These are phyloP conservation scores for Scedosporium boydii DNA, from an alignment of 2,329 filamentous ascomycete genomes.

Conservation along the genomic window DNA sequence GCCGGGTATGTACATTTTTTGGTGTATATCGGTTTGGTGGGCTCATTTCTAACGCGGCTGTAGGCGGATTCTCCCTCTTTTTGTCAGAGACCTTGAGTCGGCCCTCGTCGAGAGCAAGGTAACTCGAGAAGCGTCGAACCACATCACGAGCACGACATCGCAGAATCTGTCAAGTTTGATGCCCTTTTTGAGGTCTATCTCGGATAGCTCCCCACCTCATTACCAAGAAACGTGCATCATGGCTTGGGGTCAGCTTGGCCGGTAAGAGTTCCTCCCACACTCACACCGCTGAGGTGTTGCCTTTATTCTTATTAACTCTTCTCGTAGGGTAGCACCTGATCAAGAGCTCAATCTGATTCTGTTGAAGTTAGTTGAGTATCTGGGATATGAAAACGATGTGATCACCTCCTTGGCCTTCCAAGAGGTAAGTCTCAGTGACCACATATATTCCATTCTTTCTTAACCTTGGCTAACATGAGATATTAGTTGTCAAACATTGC, in stretches of 20 bases:
- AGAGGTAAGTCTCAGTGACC: slow-evolving; percentile 44
- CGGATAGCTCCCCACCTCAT: slow-evolving; percentile 55
- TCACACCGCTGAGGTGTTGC: not conserved
- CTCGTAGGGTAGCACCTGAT: slow-evolving; percentile 56
- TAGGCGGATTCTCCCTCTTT: slow-evolving; percentile 56
- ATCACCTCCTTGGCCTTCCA: slow-evolving; percentile 75
- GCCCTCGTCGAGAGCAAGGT: slow-evolving; percentile 11
- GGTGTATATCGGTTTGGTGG: not conserved
- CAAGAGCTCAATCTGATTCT: slow-evolving; percentile 82
- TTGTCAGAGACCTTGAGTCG: slow-evolving; percentile 34
- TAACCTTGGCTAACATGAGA: not conserved
- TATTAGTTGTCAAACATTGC: slow-evolving; percentile 49
- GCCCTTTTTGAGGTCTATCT: slow-evolving; percentile 61
- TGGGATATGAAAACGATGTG: slow-evolving; percentile 74
- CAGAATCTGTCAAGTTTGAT: slow-evolving; percentile 39
- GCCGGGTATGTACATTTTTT: slow-evolving; percentile 48
- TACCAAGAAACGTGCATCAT: slow-evolving; percentile 78
- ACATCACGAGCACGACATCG: slow-evolving; percentile 11
- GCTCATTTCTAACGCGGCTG: slow-evolving; percentile 11
- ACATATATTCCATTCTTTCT: not conserved
- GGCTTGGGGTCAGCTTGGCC: slow-evolving; percentile 76
- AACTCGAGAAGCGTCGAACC: slow-evolving; percentile 6
- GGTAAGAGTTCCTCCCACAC: slow-evolving; percentile 30
- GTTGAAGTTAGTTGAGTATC: slow-evolving; percentile 73
- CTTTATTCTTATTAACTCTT: not conserved